phyloP scores from a whole-genome alignment of 148 eudicot species.

The Rhododendron ovatum region DNA sequence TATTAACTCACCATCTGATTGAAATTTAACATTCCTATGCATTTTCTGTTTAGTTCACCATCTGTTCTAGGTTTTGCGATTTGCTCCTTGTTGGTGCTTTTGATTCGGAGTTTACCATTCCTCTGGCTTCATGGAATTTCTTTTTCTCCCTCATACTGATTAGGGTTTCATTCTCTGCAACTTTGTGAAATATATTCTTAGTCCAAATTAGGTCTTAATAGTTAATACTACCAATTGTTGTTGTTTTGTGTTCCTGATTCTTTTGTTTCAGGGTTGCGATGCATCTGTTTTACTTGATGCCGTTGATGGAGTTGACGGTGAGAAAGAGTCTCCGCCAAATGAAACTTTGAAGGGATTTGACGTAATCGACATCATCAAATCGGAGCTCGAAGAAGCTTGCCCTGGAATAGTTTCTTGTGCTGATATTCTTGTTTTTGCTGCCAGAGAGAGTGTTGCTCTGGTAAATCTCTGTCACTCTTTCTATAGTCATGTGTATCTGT shows the following conservation, averaged over 20 bases:
- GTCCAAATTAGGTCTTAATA: background rate
- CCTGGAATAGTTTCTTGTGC: constrained; percentile 72
- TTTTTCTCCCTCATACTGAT: constrained; percentile 1
- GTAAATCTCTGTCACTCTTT: constrained; percentile 22
- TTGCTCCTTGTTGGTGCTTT: background rate
- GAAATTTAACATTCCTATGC: background rate
- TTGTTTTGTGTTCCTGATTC: background rate
- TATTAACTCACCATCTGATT: background rate
- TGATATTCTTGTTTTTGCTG: constrained; percentile 56
- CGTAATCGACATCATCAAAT: constrained; percentile 42
- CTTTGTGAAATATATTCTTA: background rate
- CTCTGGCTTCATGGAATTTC: background rate
- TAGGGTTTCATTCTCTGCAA: background rate
- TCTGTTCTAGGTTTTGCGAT: background rate
- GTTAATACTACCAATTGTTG: background rate
- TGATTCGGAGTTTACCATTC: background rate
- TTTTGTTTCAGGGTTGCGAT: constrained; percentile 46
- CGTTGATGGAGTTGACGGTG: constrained; percentile 31
- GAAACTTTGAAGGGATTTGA: constrained; percentile 51
- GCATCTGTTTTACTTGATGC: constrained; percentile 52
- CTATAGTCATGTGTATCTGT: background rate
- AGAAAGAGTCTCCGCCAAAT: constrained; percentile 57
- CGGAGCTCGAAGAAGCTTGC: constrained; percentile 45
- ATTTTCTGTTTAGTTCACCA: background rate
- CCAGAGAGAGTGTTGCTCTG: constrained; percentile 52